These are phyloP conservation scores for Sclerotinia borealis DNA, from an alignment of 2,329 filamentous ascomycete genomes.

Conservation along the genomic window DNA sequence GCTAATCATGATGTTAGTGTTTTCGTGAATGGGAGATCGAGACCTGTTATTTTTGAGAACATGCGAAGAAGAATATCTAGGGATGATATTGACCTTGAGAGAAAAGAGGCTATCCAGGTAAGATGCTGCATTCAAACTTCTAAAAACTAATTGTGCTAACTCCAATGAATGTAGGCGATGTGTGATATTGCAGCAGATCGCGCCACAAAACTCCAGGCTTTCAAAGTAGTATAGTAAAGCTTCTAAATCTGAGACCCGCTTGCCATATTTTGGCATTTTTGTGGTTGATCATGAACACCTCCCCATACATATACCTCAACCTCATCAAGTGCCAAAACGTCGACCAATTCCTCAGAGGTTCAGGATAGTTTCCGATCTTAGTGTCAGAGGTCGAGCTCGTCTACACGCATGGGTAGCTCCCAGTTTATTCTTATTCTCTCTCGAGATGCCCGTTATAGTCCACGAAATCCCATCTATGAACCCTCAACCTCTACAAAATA, in stretches of 20 bases:
- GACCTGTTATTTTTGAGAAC: slow-evolving; percentile 71
- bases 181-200: slow-evolving; percentile 83
- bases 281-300: background rate
- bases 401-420: background rate
- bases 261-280: background rate
- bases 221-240: slow-evolving; percentile 1
- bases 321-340: background rate
- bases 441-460: background rate
- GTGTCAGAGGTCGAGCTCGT: background rate
- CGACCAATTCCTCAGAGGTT: background rate
- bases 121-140: slow-evolving; percentile 2
- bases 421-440: slow-evolving; percentile 9
- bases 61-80: slow-evolving; percentile 70
- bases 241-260: background rate
- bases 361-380: slow-evolving; percentile 21
- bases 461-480: slow-evolving; percentile 26
- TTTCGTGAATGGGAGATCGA: slow-evolving; percentile 77
- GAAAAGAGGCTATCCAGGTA: slow-evolving; percentile 69
- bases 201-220: slow-evolving; percentile 48
- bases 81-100: slow-evolving; percentile 60
- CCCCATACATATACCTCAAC: slow-evolving; percentile 1
- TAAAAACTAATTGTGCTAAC: slow-evolving; percentile 13
- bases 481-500: slow-evolving; percentile 23
- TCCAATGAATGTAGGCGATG: slow-evolving; percentile 54
- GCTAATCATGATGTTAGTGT: slow-evolving; percentile 44